These are phyloP conservation scores for Stephanodiscus minutulus DNA, from an alignment of 108 stramenopile species.

Conservation along the genomic window DNA sequence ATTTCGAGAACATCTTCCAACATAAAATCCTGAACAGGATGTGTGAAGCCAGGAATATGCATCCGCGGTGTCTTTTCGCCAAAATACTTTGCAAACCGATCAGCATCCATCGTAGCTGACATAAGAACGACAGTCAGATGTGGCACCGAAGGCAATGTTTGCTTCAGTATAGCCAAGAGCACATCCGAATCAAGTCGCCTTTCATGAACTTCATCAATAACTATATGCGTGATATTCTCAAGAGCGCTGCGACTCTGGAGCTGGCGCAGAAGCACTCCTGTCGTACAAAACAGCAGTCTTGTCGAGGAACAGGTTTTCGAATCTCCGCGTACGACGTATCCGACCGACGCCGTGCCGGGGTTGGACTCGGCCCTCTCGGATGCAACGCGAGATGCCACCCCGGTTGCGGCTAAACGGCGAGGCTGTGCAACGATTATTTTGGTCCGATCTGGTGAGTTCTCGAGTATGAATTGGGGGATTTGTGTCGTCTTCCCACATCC, in stretches of 20 bases:
- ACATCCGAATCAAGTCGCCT: slow-evolving; percentile 85
- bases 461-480: slow-evolving; percentile 93
- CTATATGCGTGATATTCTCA: slow-evolving; percentile 84
- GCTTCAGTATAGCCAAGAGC: slow-evolving; percentile 62
- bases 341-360: slow-evolving; percentile 78
- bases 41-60: slow-evolving; percentile 93
- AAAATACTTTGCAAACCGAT: slow-evolving; percentile 86
- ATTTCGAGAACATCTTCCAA: slow-evolving; percentile 86
- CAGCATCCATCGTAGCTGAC: slow-evolving; percentile 93
- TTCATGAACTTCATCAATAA: slow-evolving; percentile 98
- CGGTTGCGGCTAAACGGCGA: slow-evolving; percentile 92
- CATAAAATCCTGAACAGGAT: slow-evolving; percentile 88
- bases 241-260: slow-evolving; percentile 83
- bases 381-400: slow-evolving; percentile 92
- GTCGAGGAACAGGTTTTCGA: slow-evolving; percentile 66
- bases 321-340: slow-evolving; percentile 93
- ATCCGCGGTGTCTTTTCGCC: slow-evolving; percentile 69
- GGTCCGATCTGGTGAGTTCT: slow-evolving; percentile 66
- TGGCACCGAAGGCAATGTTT: slow-evolving; percentile 28
- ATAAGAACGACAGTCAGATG: slow-evolving; percentile 49
- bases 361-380: slow-evolving; percentile 83
- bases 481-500: slow-evolving; percentile 91
- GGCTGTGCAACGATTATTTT: slow-evolving; percentile 97
- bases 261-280: slow-evolving; percentile 95
- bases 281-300: slow-evolving; percentile 94